Evolutionary conservation across 2,329 filamentous ascomycete genomes (phyloP), one percentile per base, ranked within the genome.

Genomic region (Fusarium avenaceum): DNA sequence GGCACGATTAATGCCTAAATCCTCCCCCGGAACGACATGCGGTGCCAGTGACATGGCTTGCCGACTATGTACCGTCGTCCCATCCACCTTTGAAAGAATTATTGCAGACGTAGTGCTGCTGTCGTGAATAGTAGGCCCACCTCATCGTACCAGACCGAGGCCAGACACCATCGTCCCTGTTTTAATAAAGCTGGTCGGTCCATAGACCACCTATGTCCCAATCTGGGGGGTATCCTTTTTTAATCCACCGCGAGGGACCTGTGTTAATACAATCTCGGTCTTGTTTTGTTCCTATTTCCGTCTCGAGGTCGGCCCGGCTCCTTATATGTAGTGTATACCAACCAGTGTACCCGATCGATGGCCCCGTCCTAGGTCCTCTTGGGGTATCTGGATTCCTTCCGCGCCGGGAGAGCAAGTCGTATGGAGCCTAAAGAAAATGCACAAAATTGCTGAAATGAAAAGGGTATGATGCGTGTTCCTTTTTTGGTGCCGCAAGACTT

Each of bases 381-480:
- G 53, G 51, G 52, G 50, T 50, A 67, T 65, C 53, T 33, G 63
- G 57, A 53, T 46, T 46, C 48, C 62, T 55, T 67, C 52, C 51
- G 56, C 59, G 46, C 58, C 53, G 64, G 69, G 64, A 68, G 65
- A 58, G 65, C 65, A 69, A 65, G 63, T 73, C 58, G 57, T 58
- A 64, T 65, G 67, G 57, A 67, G 72, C 60, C 56, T 54, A 53
- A 40, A 66, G 60, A 62, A 66, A 44, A 33, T 33, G 73, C 63
- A 68, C 70, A 72, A 66, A 72, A 26, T 63, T 74, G 71, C 52
- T 64, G 40, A 67, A 60, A 69, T 57, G 72, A 67, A 66, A 67
- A 73, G 77, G 78, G 79, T 79, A 80, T 79, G 78, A 78, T 78
- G 73, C 72, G 70, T 76, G 70, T 76, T 70, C 70, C 79, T 80